Base-by-base conservation (phyloP, 495 filamentous ascomycete genomes). In the Parathielavia hyrcaniae region DNA sequence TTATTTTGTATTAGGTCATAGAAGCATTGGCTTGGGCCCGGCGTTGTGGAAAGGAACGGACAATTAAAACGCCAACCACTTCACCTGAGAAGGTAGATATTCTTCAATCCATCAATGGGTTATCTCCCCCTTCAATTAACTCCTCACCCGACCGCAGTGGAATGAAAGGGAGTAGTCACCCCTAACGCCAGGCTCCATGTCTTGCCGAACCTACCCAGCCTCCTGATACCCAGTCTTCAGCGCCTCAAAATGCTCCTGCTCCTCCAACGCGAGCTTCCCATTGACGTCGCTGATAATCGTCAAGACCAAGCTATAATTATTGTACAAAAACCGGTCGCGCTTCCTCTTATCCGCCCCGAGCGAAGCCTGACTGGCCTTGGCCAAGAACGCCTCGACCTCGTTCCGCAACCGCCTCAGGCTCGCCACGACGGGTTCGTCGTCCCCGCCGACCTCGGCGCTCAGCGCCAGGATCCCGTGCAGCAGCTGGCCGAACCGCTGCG, bases 401-500 rank as follows among this genome's bases (percentile, higher is more conserved):
- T 77, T 79, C 10, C 89, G 75, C 55, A 98, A 70, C 35, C 93
- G 78, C 2, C 80, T 76, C 32, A 97, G 69, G 64, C 89, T 95
- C 45, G 86, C 85, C 1, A 83, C 82, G 1, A 97, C 87, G 0
- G 93, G 93, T 71, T 97, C 93, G 61, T 95, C 90, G 63, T 98
- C 93, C 2, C 90, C 93, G 4, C 91, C 91, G 4, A 87, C 88
- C 48, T 96, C 90, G 39, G 82, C 83, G 66, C 88, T 91, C 34
- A 97, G 77, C 5, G 84, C 78, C 36, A 97, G 72, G 20, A 97
- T 85, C 6, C 88, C 89, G 51, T 95, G 88, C 43, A 96, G 69
- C 43, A 98, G 82, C 69, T 93, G 90, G 0, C 89, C 91, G 66
- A 97, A 97, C 19, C 89, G 82, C 69, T 98, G 93, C 0, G 93